Conservation (phyloP, 129 eudicot species). For the Oenanthe sinensis region DNA sequence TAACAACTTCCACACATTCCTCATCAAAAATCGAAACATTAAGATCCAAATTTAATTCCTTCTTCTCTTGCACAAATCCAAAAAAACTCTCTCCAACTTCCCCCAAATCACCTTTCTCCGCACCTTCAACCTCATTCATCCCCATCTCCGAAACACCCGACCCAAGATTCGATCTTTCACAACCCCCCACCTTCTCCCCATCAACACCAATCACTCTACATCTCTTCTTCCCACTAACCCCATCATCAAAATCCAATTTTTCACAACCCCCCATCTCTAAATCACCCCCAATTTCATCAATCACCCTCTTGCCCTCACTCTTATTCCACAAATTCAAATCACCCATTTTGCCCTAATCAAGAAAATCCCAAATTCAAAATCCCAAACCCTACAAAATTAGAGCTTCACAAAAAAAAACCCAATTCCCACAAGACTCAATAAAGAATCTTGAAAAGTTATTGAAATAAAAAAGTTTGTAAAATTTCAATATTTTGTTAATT, state of each 20-base stretch:
- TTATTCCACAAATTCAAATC: neutral
- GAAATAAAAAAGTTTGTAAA: neutral
- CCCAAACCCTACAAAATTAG: neutral
- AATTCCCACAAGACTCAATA: neutral
- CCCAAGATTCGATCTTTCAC: neutral
- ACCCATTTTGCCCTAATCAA: neutral
- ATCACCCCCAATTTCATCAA: slow-evolving; percentile 11
- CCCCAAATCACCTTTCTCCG: neutral
- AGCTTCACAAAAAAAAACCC: no score
- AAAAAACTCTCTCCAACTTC: neutral
- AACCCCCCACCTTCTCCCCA: neutral
- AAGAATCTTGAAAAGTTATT: neutral
- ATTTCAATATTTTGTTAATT: neutral
- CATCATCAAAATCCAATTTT: slow-evolving; percentile 7
- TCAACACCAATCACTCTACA: slow-evolving; percentile 7
- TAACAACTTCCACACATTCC: slow-evolving; percentile 13
- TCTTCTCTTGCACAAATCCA: neutral
- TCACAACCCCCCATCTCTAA: neutral
- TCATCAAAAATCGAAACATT: slow-evolving; percentile 15
- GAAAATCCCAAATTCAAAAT: neutral
- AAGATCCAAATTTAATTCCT: slow-evolving; percentile 16
- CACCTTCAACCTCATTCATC: neutral
- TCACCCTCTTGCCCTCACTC: slow-evolving; percentile 3
- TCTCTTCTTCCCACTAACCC: slow-evolving; percentile 6
- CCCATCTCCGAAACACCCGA: neutral